Conservation (phyloP, 2,329 filamentous ascomycete species). For the Fusarium floridanum region DNA sequence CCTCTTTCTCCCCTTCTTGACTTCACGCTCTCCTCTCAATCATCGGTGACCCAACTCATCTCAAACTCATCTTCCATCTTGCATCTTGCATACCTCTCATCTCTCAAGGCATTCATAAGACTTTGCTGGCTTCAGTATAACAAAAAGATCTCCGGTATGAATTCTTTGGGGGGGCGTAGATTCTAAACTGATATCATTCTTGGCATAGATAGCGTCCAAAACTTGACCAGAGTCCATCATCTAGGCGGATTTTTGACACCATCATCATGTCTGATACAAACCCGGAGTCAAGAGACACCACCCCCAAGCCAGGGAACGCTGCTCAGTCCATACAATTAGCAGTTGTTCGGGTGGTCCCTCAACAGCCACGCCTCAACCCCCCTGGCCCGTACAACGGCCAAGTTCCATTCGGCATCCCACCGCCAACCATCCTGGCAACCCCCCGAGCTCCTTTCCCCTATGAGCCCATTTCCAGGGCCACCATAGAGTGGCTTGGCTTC, state of each 20-base stretch:
- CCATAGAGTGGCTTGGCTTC: background rate
- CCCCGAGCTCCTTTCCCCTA: too few relatives aligned
- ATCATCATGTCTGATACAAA: background rate
- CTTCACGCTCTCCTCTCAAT: background rate
- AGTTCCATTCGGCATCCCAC: too few relatives aligned
- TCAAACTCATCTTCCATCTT: background rate
- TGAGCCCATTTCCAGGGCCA: background rate
- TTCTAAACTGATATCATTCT: background rate
- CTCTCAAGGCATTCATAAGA: background rate
- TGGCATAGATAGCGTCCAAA: background rate
- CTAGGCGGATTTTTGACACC: background rate
- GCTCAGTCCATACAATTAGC: background rate
- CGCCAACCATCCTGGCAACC: too few relatives aligned
- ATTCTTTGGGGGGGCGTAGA: background rate
- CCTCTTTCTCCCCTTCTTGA: background rate
- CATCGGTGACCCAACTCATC: background rate
- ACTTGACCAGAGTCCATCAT: background rate
- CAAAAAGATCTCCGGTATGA: background rate
- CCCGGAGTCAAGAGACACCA: background rate
- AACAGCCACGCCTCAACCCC: too few relatives aligned
- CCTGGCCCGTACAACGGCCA: too few relatives aligned
- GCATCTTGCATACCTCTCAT: background rate
- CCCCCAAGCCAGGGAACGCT: background rate
- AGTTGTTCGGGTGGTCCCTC: too few relatives aligned
- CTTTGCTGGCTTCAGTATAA: background rate